These are phyloP conservation scores for Hygrophorus pudorinus DNA, from an alignment of 768 basidiomycete genomes.

Conservation along the genomic window DNA sequence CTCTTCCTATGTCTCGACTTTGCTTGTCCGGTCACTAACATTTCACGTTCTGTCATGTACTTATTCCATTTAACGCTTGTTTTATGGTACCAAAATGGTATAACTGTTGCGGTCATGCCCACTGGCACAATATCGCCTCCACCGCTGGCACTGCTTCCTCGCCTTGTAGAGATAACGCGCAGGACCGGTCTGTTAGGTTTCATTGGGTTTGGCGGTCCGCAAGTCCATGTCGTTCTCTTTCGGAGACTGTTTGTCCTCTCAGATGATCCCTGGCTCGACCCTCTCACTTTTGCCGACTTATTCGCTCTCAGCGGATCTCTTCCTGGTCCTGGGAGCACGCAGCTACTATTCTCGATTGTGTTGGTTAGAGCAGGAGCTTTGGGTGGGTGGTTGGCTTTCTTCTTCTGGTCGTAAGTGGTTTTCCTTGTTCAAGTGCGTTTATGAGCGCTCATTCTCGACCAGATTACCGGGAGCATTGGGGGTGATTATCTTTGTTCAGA, in stretches of 20 bases:
- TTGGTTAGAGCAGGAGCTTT: background rate
- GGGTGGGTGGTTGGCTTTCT: background rate
- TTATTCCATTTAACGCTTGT: too few species aligned
- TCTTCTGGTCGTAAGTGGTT: slow-evolving; percentile 1
- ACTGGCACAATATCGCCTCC: too few species aligned
- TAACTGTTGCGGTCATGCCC: too few species aligned
- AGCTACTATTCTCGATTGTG: slow-evolving; percentile 38
- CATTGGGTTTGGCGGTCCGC: slow-evolving; percentile 39
- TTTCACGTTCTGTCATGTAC: too few species aligned
- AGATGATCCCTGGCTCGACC: slow-evolving; percentile 28
- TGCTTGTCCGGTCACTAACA: too few species aligned
- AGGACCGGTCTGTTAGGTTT: slow-evolving; percentile 32
- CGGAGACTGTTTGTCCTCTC: slow-evolving; percentile 29
- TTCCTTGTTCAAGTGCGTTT: background rate
- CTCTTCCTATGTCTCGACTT: too few species aligned
- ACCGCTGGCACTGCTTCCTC: background rate
- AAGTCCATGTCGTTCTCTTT: slow-evolving; percentile 38
- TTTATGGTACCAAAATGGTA: too few species aligned
- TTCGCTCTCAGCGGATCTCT: slow-evolving; percentile 38
- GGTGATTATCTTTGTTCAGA: background rate
- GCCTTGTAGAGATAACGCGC: slow-evolving; percentile 18
- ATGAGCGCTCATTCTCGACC: background rate
- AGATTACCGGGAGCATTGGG: slow-evolving; percentile 3
- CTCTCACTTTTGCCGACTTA: slow-evolving; percentile 35
- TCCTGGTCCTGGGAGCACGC: slow-evolving; percentile 38